Percentiles rank a stretch among this genome's conserved stretches.
Evolutionary conservation across 768 basidiomycete genomes (phyloP).

Genomic region (Multifurca ochricompacta): DNA sequence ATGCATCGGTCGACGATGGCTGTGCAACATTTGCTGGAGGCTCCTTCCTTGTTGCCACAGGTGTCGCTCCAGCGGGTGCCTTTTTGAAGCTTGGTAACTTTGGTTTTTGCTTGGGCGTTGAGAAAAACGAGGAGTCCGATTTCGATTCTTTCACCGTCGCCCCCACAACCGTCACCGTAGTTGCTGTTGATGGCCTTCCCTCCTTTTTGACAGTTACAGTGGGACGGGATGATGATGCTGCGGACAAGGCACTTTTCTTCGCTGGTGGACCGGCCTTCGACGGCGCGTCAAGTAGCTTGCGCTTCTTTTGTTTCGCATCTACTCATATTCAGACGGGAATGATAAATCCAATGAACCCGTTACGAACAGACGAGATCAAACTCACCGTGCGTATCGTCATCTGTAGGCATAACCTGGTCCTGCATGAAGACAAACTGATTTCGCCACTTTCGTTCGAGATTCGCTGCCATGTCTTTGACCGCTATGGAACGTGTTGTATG

Average conservation of each 20-base stretch:
- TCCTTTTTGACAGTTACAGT: conserved; percentile 52
- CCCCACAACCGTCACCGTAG: background rate
- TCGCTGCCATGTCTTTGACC: conserved; percentile 89
- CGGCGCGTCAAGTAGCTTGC: conserved; percentile 53
- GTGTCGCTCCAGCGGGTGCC: conserved; percentile 34
- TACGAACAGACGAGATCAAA: conserved; percentile 35
- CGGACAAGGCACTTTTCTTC: conserved; percentile 59
- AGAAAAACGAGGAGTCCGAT: conserved; percentile 84
- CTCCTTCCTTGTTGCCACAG: conserved; percentile 40
- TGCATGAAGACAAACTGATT: conserved; percentile 43
- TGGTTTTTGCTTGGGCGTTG: conserved; percentile 75
- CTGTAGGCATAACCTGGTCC: conserved; percentile 34
- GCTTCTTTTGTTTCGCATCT: conserved; percentile 50
- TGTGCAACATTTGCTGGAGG: conserved; percentile 56
- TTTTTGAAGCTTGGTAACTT: conserved; percentile 86
- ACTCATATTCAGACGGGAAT: conserved; percentile 15
- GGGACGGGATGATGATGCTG: conserved; percentile 33
- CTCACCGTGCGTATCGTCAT: conserved; percentile 53
- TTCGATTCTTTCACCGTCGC: conserved; percentile 61
- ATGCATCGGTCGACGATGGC: conserved; percentile 71
- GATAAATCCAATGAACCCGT: conserved; percentile 24
- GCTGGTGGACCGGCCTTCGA: conserved; percentile 42
- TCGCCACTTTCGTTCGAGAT: conserved; percentile 81
- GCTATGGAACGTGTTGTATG: conserved; percentile 49
- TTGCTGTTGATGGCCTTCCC: conserved; percentile 27